Evolutionary conservation across 371 early-diverging fungal genomes (phyloP).

Genomic region (Parasitella parasitica): DNA sequence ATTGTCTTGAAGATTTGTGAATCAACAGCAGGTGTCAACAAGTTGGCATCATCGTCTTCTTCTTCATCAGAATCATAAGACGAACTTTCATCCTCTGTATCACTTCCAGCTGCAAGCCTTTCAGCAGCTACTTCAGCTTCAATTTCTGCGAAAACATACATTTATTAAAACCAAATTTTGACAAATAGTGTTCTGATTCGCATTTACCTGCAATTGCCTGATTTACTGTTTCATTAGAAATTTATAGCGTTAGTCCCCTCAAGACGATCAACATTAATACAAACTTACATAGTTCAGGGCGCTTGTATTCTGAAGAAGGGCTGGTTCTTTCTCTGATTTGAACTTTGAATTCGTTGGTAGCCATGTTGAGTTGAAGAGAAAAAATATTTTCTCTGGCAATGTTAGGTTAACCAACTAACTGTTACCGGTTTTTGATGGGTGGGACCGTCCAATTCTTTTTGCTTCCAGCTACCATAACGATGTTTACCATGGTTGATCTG

Average conservation of each 20-base stretch:
- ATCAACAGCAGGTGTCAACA: conserved; percentile 88
- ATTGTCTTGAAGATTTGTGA: conserved; percentile 91
- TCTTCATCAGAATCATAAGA: conserved; percentile 43
- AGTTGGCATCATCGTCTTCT: conserved; percentile 88
- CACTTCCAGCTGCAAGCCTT: not conserved
- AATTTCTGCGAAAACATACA: conserved; percentile 3
- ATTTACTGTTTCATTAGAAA: conserved; percentile 10
- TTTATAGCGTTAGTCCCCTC: not conserved
- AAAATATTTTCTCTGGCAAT: no score
- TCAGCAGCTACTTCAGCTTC: conserved; percentile 24
- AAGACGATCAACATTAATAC: no score
- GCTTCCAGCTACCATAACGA: no score
- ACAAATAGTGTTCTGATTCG: not conserved
- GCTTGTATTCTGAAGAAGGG: conserved; percentile 14
- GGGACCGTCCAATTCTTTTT: no score
- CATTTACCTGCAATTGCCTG: conserved; percentile 17
- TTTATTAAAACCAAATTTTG: not conserved
- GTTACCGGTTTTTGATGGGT: no score
- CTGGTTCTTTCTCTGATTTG: conserved; percentile 15
- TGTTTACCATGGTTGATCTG: no score
- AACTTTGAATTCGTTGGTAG: conserved; percentile 1
- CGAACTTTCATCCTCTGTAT: conserved; percentile 13
- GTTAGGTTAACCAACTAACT: no score
- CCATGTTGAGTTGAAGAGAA: no score
- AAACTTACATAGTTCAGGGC: conserved; percentile 24